These are phyloP conservation scores for Wickerhamiella hasegawae DNA, from an alignment of 805 yeast species.

Conservation along the genomic window DNA sequence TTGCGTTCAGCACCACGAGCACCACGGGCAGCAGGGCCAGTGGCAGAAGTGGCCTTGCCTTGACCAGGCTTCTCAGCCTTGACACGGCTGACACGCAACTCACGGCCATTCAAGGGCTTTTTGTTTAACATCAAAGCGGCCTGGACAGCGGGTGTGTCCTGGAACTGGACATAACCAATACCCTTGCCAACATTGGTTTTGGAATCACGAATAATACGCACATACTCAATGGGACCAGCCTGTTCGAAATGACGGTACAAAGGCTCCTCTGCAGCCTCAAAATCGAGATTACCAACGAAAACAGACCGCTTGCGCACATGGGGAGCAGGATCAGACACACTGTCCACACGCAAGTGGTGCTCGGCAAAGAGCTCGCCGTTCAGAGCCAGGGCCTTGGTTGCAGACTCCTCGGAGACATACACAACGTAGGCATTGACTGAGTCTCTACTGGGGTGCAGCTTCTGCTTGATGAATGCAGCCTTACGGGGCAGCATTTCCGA, in stretches of 20 bases:
- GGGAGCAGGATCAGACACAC: constrained; percentile 78
- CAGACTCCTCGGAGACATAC: constrained; percentile 34
- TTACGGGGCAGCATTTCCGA: constrained; percentile 80
- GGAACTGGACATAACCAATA: constrained; percentile 87
- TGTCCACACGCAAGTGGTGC: constrained; percentile 80
- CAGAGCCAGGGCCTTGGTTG: constrained; percentile 28
- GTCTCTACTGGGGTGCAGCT: constrained; percentile 60
- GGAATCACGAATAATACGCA: constrained; percentile 79
- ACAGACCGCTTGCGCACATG: constrained; percentile 73
- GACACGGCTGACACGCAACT: constrained; percentile 63
- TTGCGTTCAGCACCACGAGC: constrained; percentile 1
- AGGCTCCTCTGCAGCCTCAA: constrained; percentile 81
- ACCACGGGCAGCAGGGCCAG: not conserved
- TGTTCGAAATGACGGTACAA: constrained; percentile 65
- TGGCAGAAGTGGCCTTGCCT: not conserved
- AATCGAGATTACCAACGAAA: constrained; percentile 87
- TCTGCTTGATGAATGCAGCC: constrained; percentile 72
- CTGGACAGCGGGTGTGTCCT: constrained; percentile 45
- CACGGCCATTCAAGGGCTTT: constrained; percentile 40
- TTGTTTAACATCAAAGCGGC: constrained; percentile 69
- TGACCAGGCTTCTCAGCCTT: constrained; percentile 18
- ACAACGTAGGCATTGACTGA: constrained; percentile 83
- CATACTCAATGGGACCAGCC: constrained; percentile 67
- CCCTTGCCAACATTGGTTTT: constrained; percentile 95
- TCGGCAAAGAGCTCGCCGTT: constrained; percentile 56